Conservation (phyloP, 2,329 filamentous ascomycete genomes). For the Plectosphaerella cucumerina region DNA sequence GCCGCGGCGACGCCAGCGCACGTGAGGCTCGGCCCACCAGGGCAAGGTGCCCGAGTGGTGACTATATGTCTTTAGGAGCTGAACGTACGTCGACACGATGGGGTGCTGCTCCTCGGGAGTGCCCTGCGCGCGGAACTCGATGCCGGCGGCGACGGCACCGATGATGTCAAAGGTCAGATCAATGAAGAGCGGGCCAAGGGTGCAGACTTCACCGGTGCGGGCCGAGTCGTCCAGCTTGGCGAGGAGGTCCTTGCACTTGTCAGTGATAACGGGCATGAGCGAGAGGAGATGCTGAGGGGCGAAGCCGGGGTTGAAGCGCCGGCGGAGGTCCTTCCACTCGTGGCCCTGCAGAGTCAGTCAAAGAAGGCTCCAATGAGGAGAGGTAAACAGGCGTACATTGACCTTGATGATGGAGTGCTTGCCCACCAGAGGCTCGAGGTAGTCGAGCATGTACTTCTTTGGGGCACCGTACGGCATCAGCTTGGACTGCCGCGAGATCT, state of each 20-base stretch:
- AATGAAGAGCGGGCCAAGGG: conserved; percentile 17
- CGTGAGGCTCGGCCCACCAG: conserved; percentile 16
- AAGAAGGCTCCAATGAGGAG: no score
- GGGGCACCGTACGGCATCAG: conserved; percentile 23
- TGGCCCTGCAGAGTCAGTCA: conserved; percentile 4
- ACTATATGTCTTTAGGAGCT: conserved; percentile 18
- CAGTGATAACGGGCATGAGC: conserved; percentile 28
- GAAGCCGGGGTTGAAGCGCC: conserved; percentile 31
- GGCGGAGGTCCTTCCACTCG: conserved; percentile 20
- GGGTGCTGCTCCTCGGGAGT: conserved; percentile 16
- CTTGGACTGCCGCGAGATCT: conserved; percentile 26
- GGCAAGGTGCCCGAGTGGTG: conserved; percentile 13
- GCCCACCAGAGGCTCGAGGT: conserved; percentile 17
- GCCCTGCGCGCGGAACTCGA: conserved; percentile 26
- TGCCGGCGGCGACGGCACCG: conserved; percentile 25
- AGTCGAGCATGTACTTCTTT: conserved; percentile 23
- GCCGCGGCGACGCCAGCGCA: conserved; percentile 11
- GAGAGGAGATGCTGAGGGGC: conserved; percentile 32
- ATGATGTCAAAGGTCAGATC: conserved; percentile 36
- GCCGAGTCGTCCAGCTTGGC: conserved; percentile 6
- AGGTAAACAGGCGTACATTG: neutral
- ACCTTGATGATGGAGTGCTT: conserved; percentile 13
- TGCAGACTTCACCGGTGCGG: conserved; percentile 6
- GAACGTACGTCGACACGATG: conserved; percentile 22
- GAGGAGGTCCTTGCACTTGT: conserved; percentile 26